Evolutionary conservation across 345 rosid genomes (phyloP), one percentile per base, ranked within the genome.

Genomic region (Lepidium aucheri): DNA sequence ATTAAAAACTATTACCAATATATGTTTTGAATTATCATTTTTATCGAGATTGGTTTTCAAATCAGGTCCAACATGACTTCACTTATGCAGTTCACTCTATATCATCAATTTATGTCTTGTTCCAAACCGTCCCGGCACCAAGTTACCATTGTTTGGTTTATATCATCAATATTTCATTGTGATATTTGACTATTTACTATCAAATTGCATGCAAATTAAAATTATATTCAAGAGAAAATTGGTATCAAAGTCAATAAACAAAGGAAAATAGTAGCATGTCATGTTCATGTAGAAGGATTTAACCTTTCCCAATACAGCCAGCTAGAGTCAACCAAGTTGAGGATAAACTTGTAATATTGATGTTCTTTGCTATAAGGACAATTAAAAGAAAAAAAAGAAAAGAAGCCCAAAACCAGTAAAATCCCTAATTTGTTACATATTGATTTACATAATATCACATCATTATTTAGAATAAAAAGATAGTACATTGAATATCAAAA

Each of bases 241-340:
- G 16, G 46, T 15, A 42, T 15, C 10, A 43, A 43, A 15, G 22
- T 43, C n/a, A 43, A 22, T 20, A n/a, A 7, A 30, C 14, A 30
- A 53, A 26, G 30, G 30, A 51, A 28, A 53, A 9, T 15, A 32
- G 16, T 9, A 53, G 17, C 24, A 53, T 33, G 7, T 17, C 41
- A 53, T 53, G 17, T 9, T 17, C 41, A 53, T 53, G 17, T 9
- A n/a, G n/a, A 53, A 53, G 41, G 42, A 53, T 6, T 53, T 40
- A 53, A 53, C 34, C 42, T 41, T 53, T 53, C 26, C 45, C 15
- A 18, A 36, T 55, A 36, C 32, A 36, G 4, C 44, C 5, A 35
- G 20, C 26, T 13, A 8, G 15, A 34, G 66, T 18, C 68, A 61
- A 70, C 35, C 68, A 53, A 61, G 34, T 42, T 36, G 61, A 55